Percentiles rank a stretch among this genome's conserved stretches.
Conservation (phyloP, 1,284 basidiomycete genomes). For the Naganishia sp. region DNA sequence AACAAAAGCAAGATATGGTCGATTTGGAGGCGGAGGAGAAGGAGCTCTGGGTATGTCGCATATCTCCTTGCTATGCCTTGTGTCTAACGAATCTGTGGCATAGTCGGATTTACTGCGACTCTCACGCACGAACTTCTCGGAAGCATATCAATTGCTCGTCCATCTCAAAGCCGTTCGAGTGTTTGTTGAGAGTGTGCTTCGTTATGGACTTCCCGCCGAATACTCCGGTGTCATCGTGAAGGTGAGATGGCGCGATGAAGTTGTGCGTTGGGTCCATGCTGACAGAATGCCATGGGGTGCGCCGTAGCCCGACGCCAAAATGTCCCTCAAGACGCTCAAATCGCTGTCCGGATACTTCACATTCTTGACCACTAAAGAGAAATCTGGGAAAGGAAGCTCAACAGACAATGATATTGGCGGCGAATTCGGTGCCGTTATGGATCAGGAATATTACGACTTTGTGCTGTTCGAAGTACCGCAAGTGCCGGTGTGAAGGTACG, state of each 20-base stretch:
- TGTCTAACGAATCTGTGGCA: not conserved
- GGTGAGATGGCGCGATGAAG: slow-evolving; percentile 56
- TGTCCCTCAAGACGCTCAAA: slow-evolving; percentile 74
- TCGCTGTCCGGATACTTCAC: slow-evolving; percentile 74
- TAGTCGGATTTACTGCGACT: slow-evolving; percentile 93
- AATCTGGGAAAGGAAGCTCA: slow-evolving; percentile 53
- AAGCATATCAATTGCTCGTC: slow-evolving; percentile 90
- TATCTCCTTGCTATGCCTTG: not conserved
- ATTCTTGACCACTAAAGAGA: slow-evolving; percentile 61
- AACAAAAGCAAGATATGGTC: slow-evolving; percentile 79
- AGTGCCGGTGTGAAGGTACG: slow-evolving; percentile 38
- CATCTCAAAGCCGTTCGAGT: slow-evolving; percentile 90
- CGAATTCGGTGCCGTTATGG: slow-evolving; percentile 86
- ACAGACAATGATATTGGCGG: slow-evolving; percentile 62
- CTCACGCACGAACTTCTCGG: slow-evolving; percentile 93
- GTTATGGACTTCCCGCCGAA: slow-evolving; percentile 92
- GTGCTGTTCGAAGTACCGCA: slow-evolving; percentile 69
- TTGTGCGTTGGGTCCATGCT: no score
- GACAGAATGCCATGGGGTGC: not conserved
- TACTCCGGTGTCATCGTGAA: slow-evolving; percentile 81
- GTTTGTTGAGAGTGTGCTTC: slow-evolving; percentile 91
- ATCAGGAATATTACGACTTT: slow-evolving; percentile 92
- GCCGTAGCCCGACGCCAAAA: slow-evolving; percentile 79
- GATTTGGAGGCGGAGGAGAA: slow-evolving; percentile 84
- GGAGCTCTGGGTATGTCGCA: slow-evolving; percentile 85